Conservation (phyloP, 164 flowering plant genomes). For the Piper longum region DNA sequence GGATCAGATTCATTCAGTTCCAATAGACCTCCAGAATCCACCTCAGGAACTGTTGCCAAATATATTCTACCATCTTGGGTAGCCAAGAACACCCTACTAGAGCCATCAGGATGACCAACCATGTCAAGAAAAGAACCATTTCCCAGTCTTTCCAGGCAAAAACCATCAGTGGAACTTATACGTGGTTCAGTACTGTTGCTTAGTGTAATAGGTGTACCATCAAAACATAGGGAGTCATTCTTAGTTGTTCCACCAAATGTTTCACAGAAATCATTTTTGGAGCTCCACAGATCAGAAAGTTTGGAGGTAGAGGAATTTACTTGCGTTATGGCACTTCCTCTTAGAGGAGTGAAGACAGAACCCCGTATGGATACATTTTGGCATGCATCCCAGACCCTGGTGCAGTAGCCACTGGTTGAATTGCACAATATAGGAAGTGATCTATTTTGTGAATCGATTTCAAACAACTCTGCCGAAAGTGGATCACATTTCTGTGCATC, state of each 20-base stretch:
- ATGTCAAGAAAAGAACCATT: conserved; percentile 70
- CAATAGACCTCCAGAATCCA: conserved; percentile 49
- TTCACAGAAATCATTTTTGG: conserved; percentile 58
- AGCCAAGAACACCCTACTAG: conserved; percentile 67
- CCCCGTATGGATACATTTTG: conserved; percentile 44
- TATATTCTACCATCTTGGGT: conserved; percentile 67
- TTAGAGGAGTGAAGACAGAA: conserved; percentile 60
- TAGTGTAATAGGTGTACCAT: conserved; percentile 48
- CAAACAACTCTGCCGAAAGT: conserved; percentile 62
- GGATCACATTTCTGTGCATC: conserved; percentile 64
- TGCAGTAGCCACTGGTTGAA: conserved; percentile 41
- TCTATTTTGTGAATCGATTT: conserved; percentile 20
- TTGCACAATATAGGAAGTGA: conserved; percentile 66
- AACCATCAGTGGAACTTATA: conserved; percentile 34
- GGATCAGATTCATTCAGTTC: conserved; percentile 50
- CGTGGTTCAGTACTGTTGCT: conserved; percentile 16
- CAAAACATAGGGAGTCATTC: conserved; percentile 50
- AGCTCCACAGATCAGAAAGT: conserved; percentile 56
- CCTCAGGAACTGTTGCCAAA: conserved; percentile 59
- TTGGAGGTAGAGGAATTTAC: conserved; percentile 35
- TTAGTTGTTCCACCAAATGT: conserved; percentile 63
- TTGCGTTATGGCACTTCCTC: conserved; percentile 35
- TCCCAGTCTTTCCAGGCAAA: conserved; percentile 81
- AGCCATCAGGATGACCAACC: conserved; percentile 88
- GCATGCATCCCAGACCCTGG: conserved; percentile 71